A percentile compares a stretch with the other conserved stretches of the same genome.
Evolutionary conservation across 306 rosid species (phyloP).

Genomic region (Begonia peltatifolia): DNA sequence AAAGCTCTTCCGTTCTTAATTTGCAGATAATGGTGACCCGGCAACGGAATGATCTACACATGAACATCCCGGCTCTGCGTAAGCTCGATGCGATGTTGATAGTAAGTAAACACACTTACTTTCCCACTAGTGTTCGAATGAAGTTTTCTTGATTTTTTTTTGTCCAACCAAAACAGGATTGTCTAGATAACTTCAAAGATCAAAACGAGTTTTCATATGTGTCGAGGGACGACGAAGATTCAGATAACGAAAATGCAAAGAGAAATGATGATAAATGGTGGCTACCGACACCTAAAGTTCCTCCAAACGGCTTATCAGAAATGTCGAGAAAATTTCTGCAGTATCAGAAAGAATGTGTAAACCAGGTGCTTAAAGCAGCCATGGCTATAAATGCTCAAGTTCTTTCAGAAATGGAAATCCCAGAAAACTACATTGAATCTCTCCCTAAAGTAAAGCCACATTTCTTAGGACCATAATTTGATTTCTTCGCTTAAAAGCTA

Average conservation of each 20-base stretch:
- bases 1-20: slow-evolving; percentile 2
- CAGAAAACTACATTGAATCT: slow-evolving; percentile 83
- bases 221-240: slow-evolving; percentile 44
- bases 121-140: neutral
- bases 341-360: slow-evolving; percentile 90
- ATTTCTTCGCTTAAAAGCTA: too few relatives aligned
- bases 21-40: slow-evolving; percentile 83
- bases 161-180: slow-evolving; percentile 34
- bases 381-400: slow-evolving; percentile 97
- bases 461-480: neutral
- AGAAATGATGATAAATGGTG: slow-evolving; percentile 85
- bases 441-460: slow-evolving; percentile 62
- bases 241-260: slow-evolving; percentile 33
- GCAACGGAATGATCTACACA: slow-evolving; percentile 82
- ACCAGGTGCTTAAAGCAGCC: slow-evolving; percentile 98
- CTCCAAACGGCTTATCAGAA: slow-evolving; percentile 71
- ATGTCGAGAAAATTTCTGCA: slow-evolving; percentile 65
- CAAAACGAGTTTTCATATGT: slow-evolving; percentile 66
- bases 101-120: slow-evolving; percentile 30
- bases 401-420: slow-evolving; percentile 85
- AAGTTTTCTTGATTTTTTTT: neutral
- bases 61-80: slow-evolving; percentile 82
- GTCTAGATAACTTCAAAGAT: slow-evolving; percentile 74
- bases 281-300: slow-evolving; percentile 84
- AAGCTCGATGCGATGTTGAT: slow-evolving; percentile 85